Percentiles rank a stretch among this genome's conserved stretches.
Evolutionary conservation across 306 rosid genomes (phyloP).

Genomic region (Fragaria ananassa): DNA sequence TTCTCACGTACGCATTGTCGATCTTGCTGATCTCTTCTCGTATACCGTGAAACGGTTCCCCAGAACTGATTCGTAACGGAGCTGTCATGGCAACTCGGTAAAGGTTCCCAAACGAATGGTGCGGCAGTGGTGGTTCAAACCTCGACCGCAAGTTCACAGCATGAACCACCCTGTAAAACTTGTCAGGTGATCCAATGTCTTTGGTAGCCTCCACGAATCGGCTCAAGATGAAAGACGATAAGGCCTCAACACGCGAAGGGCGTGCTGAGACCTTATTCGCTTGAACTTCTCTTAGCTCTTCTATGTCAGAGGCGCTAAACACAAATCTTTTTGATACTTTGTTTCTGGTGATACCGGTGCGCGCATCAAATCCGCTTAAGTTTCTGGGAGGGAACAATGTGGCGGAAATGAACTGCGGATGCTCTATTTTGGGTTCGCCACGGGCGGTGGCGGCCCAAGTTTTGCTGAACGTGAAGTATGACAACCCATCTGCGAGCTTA

Average conservation of each 20-base stretch:
- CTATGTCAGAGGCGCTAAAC: background rate
- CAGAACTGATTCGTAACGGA: background rate
- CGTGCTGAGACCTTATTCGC: background rate
- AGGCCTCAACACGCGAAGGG: background rate
- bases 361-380: background rate
- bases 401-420: background rate
- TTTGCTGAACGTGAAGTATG: background rate
- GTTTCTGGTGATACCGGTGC: too few relatives aligned
- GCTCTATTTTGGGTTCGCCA: background rate
- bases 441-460: background rate
- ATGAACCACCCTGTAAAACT: background rate
- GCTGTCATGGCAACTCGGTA: background rate
- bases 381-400: constrained; percentile 5
- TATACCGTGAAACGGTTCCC: background rate
- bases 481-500: background rate
- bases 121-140: constrained; percentile 9
- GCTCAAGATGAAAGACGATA: constrained; percentile 3
- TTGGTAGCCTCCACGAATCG: background rate
- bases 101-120: constrained; percentile 12
- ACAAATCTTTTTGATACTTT: too few relatives aligned
- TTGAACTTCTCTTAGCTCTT: background rate
- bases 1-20: background rate
- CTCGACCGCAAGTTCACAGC: constrained; percentile 5
- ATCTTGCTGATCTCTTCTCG: constrained; percentile 16
- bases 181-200: background rate